phyloP scores from a whole-genome alignment of 2,329 filamentous ascomycete genomes.

The Colletotrichum cereale region DNA sequence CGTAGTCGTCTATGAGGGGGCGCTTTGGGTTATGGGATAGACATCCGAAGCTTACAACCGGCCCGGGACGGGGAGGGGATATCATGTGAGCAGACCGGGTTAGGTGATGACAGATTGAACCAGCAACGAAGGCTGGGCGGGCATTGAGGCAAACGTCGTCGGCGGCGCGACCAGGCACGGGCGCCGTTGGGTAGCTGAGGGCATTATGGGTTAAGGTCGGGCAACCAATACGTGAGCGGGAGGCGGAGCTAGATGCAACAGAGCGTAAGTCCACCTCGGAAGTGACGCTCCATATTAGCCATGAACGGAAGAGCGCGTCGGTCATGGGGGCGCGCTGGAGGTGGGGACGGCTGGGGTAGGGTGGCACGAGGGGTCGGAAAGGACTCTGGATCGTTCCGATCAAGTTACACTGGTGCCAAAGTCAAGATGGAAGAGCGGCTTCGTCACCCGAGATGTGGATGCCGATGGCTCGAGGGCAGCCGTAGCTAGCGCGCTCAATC shows the following conservation, averaged over 20 bases:
- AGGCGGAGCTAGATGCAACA: slow-evolving; percentile 24
- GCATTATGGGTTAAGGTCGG: slow-evolving; percentile 4
- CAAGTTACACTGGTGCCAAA: slow-evolving; percentile 7
- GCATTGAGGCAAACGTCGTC: slow-evolving; percentile 8
- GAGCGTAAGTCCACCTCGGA: slow-evolving; percentile 39
- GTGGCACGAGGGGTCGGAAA: slow-evolving; percentile 36
- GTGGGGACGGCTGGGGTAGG: slow-evolving; percentile 30
- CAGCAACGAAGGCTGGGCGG: slow-evolving; percentile 10
- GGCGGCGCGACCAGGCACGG: slow-evolving; percentile 11
- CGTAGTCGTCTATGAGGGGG: neutral
- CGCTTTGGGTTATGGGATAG: slow-evolving; percentile 18
- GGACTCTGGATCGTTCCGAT: slow-evolving; percentile 18
- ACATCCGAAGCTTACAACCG: slow-evolving; percentile 22
- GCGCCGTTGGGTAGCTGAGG: neutral
- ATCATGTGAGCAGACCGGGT: slow-evolving; percentile 9
- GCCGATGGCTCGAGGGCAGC: neutral
- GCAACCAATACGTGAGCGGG: slow-evolving; percentile 31
- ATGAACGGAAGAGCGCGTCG: slow-evolving; percentile 37
- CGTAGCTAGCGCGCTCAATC: slow-evolving; percentile 14
- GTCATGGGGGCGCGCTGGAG: slow-evolving; percentile 39
- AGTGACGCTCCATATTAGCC: slow-evolving; percentile 40
- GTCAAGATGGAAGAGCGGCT: slow-evolving; percentile 25
- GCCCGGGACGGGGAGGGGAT: neutral
- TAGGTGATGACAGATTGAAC: slow-evolving; percentile 15
- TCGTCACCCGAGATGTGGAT: slow-evolving; percentile 14